A percentile compares a stretch with the other conserved stretches of the same genome.
These are phyloP conservation scores for Zasmidium angulare DNA, from an alignment of 2,329 filamentous ascomycete genomes.

Conservation along the genomic window DNA sequence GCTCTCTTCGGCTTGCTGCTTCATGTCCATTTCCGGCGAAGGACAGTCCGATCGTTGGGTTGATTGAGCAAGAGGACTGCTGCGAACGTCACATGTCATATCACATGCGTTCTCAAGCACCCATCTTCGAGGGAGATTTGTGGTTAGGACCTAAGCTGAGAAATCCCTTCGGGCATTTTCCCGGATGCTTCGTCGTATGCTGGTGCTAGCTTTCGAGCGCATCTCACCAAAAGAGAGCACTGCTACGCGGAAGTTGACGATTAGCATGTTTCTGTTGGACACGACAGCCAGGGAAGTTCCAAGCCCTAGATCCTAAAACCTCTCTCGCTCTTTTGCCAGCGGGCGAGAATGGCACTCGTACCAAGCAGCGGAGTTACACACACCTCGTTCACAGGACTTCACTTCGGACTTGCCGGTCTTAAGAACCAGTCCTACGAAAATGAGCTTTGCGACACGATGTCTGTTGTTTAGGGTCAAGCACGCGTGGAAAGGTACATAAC, in stretches of 20 bases:
- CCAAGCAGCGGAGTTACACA: neutral
- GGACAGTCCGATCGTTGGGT: too few species aligned
- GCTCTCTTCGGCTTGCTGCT: too few species aligned
- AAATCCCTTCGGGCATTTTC: too few species aligned
- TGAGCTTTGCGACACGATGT: neutral
- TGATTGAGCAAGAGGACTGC: too few species aligned
- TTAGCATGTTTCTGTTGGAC: neutral
- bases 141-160: too few species aligned
- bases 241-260: neutral
- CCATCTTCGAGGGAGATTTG: too few species aligned
- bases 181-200: too few species aligned
- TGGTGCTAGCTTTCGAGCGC: too few species aligned
- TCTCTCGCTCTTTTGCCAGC: neutral
- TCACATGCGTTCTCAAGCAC: too few species aligned
- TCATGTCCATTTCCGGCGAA: too few species aligned
- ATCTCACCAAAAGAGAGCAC: too few species aligned
- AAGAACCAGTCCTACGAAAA: neutral
- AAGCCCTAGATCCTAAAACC: neutral
- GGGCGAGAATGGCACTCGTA: neutral
- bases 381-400: neutral
- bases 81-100: too few species aligned
- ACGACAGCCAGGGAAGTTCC: neutral
- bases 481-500: neutral
- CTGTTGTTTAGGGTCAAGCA: neutral
- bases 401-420: neutral